Evolutionary conservation across 2,329 filamentous ascomycete species (phyloP).

Genomic region (Cercospora citrullina): DNA sequence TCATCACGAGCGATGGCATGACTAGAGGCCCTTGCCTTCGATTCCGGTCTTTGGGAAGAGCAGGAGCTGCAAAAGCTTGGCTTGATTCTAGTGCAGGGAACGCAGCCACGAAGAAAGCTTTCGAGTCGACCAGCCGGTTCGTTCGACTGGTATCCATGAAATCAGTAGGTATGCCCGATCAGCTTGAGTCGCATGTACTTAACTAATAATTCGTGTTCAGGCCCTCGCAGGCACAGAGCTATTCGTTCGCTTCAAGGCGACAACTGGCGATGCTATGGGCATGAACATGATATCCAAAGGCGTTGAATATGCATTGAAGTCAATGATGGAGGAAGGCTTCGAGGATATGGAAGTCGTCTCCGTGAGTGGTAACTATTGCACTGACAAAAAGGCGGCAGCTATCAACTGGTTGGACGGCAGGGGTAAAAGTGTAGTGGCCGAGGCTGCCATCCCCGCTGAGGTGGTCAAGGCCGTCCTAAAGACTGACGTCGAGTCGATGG

Average conservation of each 20-base stretch:
- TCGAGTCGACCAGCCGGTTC: slow-evolving; percentile 95
- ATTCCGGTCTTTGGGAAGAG: slow-evolving; percentile 85
- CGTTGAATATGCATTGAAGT: slow-evolving; percentile 84
- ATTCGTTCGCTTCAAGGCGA: slow-evolving; percentile 98
- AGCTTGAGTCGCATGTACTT: neutral
- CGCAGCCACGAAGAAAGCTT: slow-evolving; percentile 80
- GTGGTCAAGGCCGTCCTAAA: slow-evolving; percentile 87
- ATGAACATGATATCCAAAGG: slow-evolving; percentile 99
- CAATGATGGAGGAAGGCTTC: slow-evolving; percentile 91
- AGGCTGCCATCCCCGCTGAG: slow-evolving; percentile 90
- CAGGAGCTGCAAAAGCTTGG: slow-evolving; percentile 93
- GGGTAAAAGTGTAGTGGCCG: slow-evolving; percentile 93
- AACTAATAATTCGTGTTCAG: neutral
- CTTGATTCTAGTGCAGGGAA: slow-evolving; percentile 88
- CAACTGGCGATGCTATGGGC: slow-evolving; percentile 97
- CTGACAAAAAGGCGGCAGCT: slow-evolving; percentile 96
- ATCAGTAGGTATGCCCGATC: slow-evolving; percentile 50
- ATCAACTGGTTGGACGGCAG: slow-evolving; percentile 99
- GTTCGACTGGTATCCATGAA: slow-evolving; percentile 87
- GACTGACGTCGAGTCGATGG: slow-evolving; percentile 87
- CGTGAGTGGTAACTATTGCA: slow-evolving; percentile 95
- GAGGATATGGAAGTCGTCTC: slow-evolving; percentile 95
- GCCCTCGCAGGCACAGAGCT: slow-evolving; percentile 91
- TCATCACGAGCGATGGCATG: slow-evolving; percentile 93
- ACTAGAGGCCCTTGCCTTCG: slow-evolving; percentile 91